These are phyloP conservation scores for Bullera alba DNA, from an alignment of 768 basidiomycete species.

Conservation along the genomic window DNA sequence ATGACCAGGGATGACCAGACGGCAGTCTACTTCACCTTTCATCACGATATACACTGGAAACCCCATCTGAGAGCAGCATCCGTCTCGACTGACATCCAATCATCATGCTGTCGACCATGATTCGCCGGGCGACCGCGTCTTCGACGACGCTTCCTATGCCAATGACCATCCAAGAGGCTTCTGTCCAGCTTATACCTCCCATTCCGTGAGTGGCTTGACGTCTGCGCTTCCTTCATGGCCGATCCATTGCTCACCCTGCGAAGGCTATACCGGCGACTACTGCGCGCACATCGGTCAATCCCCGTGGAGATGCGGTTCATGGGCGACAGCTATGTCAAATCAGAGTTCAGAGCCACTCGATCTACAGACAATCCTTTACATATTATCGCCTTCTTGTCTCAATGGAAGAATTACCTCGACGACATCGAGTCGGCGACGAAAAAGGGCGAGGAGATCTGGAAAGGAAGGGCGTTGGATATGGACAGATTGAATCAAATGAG, in stretches of 20 bases:
- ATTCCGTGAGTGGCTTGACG: slow-evolving; percentile 57
- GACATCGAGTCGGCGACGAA: slow-evolving; percentile 50
- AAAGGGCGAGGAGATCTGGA: slow-evolving; percentile 15
- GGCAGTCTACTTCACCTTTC: too few species aligned
- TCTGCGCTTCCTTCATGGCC: not conserved
- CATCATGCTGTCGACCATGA: too few species aligned
- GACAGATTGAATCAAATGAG: slow-evolving; percentile 52
- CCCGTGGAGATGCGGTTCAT: slow-evolving; percentile 73
- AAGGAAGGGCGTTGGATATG: slow-evolving; percentile 41
- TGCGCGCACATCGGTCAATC: slow-evolving; percentile 69
- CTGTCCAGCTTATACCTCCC: slow-evolving; percentile 68
- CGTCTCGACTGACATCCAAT: too few species aligned
- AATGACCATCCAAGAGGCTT: slow-evolving; percentile 58
- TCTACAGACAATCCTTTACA: slow-evolving; percentile 75
- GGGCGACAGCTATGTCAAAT: slow-evolving; percentile 81
- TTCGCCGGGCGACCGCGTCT: slow-evolving; percentile 53
- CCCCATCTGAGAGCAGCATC: too few species aligned
- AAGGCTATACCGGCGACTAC: slow-evolving; percentile 74
- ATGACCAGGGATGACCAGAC: too few species aligned
- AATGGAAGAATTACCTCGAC: slow-evolving; percentile 92
- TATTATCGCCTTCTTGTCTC: slow-evolving; percentile 87
- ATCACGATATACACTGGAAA: too few species aligned
- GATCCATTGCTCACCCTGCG: too few species aligned
- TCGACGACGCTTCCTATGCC: slow-evolving; percentile 53
- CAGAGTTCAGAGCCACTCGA: slow-evolving; percentile 77